Conservation (phyloP, 805 yeast genomes). For the Monosporozyma siamensis region DNA sequence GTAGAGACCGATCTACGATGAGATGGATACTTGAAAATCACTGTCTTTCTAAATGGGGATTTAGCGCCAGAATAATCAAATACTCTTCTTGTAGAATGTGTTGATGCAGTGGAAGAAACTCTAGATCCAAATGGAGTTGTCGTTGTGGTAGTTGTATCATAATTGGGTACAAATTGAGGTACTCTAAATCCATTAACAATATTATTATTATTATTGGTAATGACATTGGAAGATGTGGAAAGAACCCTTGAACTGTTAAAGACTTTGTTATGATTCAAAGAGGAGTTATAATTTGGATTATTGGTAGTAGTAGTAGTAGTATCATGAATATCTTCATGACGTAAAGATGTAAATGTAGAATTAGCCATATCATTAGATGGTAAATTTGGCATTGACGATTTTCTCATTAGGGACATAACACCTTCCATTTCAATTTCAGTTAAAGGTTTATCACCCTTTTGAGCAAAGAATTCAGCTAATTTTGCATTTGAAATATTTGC, state of each 20-base stretch:
- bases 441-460: slow-evolving; percentile 67
- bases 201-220: slow-evolving; percentile 4
- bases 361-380: slow-evolving; percentile 1
- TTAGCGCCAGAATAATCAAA: slow-evolving; percentile 34
- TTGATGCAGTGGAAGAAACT: slow-evolving; percentile 8
- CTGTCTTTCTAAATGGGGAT: slow-evolving; percentile 31
- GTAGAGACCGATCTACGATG: slow-evolving; percentile 1
- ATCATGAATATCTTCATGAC: too few species aligned
- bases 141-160: slow-evolving; percentile 13
- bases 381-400: slow-evolving; percentile 10
- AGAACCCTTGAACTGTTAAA: slow-evolving; percentile 1
- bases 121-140: not conserved
- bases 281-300: not conserved
- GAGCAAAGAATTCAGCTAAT: slow-evolving; percentile 59
- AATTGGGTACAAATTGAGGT: slow-evolving; percentile 32
- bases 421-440: slow-evolving; percentile 73
- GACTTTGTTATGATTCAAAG: not conserved
- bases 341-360: not conserved
- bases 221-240: slow-evolving; percentile 1
- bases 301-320: not conserved
- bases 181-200: slow-evolving; percentile 10
- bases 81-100: slow-evolving; percentile 24
- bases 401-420: slow-evolving; percentile 51
- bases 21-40: slow-evolving; percentile 25
- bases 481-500: slow-evolving; percentile 20